Base-by-base conservation (phyloP, 2,329 filamentous ascomycete species). In the Cladosporium halotolerans region DNA sequence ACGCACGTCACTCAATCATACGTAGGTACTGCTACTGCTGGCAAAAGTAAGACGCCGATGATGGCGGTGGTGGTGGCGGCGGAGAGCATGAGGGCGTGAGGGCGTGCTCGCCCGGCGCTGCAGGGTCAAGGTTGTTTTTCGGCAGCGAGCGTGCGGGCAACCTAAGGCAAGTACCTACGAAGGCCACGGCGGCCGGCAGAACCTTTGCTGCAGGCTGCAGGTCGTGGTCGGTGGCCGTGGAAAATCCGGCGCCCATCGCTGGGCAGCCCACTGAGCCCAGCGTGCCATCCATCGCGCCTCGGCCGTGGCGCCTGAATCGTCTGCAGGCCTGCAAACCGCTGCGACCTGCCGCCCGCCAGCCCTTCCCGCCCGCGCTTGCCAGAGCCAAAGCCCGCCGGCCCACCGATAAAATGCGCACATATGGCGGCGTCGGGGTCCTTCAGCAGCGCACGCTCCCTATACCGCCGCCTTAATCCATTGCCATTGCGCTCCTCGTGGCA, bases 401-500 rank as follows among this genome's bases (percentile, higher is more conserved):
- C 36, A 14, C 36, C 36, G 16, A 39, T 14, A 39, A 39, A 39
- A 28, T 28, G 11, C 16, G 8, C 36, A 39, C 36, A 39, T 39
- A 39, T 39, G 8, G 16, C 8, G 36, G 10, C 34, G 16, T 8
- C 8, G 36, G 10, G 5, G 34, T 36, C 9, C 42, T 44, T 32
- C 42, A 44, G 23, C 19, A 38, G 48, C 18, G 48, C 48, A 51
- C 48, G 48, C 40, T 51, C 48, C 10, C 18, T 38, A 28, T 40
- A 48, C 40, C 9, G 4, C 4, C 18, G 13, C 48, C 48, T 44
- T 39, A 32, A 51, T 28, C 40, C 31, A 44, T 28, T 51, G 40
- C 47, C 47, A 38, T 44, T 43, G 32, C 19, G 31, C 14, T 40
- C 48, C 48, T 51, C 48, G 48, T 51, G 48, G 48, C 48, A 51